phyloP scores from a whole-genome alignment of 768 basidiomycete species.

The Leucosporidium creatinivorum region DNA sequence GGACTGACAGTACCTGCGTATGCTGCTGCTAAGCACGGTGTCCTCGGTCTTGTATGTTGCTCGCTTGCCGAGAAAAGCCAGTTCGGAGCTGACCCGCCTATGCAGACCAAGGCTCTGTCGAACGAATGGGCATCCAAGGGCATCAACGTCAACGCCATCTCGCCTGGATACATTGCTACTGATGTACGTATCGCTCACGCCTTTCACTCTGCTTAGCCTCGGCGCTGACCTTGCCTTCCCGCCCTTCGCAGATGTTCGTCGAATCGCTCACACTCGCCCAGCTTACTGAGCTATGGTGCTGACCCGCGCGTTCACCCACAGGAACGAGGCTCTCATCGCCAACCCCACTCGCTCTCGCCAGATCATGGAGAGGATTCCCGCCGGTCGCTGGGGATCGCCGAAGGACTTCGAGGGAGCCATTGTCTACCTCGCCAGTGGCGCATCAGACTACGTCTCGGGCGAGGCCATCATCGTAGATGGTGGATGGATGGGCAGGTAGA shows the following conservation, averaged over 20 bases:
- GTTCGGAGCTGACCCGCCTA: conserved; percentile 49
- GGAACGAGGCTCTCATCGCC: conserved; percentile 62
- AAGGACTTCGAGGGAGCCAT: conserved; percentile 66
- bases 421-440: conserved; percentile 62
- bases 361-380: conserved; percentile 67
- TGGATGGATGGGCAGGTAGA: conserved; percentile 45
- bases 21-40: conserved; percentile 76
- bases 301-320: conserved; percentile 47
- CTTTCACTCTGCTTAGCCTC: not conserved
- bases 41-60: conserved; percentile 43
- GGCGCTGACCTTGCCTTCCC: not conserved
- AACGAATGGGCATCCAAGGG: conserved; percentile 90
- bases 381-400: conserved; percentile 58
- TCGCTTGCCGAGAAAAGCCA: not conserved
- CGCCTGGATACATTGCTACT: conserved; percentile 43
- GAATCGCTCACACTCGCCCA: too few species aligned
- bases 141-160: conserved; percentile 80
- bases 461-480: conserved; percentile 66
- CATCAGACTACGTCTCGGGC: conserved; percentile 65
- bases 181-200: too few species aligned
- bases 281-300: too few species aligned
- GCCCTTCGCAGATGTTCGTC: conserved; percentile 38
- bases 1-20: conserved; percentile 78
- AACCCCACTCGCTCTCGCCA: conserved; percentile 62
- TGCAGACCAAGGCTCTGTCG: conserved; percentile 68